phyloP scores from a whole-genome alignment of 2,329 filamentous ascomycete genomes.

The Paraconiothyrium sp. region DNA sequence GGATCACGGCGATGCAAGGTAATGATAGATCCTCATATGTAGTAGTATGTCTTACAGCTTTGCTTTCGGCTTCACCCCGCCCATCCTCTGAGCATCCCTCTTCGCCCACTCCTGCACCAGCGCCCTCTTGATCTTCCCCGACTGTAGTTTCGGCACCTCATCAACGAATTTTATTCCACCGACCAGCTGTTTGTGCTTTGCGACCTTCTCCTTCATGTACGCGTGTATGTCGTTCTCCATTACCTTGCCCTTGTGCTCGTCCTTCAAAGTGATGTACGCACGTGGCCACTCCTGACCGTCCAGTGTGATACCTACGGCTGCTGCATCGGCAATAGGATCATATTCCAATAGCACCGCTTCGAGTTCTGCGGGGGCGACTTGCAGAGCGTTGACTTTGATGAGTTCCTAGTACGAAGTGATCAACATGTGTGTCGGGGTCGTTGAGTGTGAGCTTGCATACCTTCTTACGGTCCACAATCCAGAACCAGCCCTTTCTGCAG shows the following conservation, averaged over 20 bases:
- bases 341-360: constrained; percentile 63
- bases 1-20: neutral
- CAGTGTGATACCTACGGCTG: constrained; percentile 63
- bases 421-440: neutral
- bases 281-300: constrained; percentile 62
- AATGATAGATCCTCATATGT: neutral
- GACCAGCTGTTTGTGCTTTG: constrained; percentile 63
- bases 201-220: constrained; percentile 57
- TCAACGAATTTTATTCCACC: constrained; percentile 65
- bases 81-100: constrained; percentile 56
- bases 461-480: constrained; percentile 51
- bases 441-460: constrained; percentile 19
- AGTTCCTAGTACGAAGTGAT: constrained; percentile 38
- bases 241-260: constrained; percentile 51
- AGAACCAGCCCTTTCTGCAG: constrained; percentile 45
- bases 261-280: constrained; percentile 63
- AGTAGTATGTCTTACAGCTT: constrained; percentile 27
- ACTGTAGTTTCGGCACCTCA: constrained; percentile 65
- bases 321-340: constrained; percentile 63
- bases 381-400: constrained; percentile 55
- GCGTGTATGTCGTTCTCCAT: constrained; percentile 38
- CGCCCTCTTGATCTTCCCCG: constrained; percentile 68
- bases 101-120: constrained; percentile 67
- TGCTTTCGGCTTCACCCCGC: constrained; percentile 31
- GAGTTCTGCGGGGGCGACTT: constrained; percentile 52